Evolutionary conservation across 805 yeast species (phyloP).

Genomic region (Dipodascopsis tothii): DNA sequence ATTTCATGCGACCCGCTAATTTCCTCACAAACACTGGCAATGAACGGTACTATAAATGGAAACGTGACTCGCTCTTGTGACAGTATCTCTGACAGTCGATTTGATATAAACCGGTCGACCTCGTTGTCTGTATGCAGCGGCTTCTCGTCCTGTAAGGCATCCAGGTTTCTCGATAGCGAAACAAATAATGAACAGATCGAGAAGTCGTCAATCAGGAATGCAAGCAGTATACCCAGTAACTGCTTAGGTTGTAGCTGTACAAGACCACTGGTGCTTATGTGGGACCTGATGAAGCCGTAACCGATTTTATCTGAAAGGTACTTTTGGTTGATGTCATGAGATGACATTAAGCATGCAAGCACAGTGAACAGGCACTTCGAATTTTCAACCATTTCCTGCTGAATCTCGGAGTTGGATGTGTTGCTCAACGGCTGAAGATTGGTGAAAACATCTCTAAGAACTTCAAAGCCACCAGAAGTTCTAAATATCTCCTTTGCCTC

Average conservation of each 20-base stretch:
- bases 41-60: conserved; percentile 8
- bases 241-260: conserved; percentile 11
- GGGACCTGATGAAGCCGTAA: neutral
- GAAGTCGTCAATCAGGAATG: conserved; percentile 21
- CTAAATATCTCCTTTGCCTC: conserved; percentile 24
- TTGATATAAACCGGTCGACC: conserved; percentile 2
- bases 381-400: conserved; percentile 20
- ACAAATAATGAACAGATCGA: conserved; percentile 21
- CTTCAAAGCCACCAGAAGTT: conserved; percentile 20
- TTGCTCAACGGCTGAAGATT: neutral
- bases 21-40: conserved; percentile 2
- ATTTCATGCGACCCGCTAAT: conserved; percentile 5
- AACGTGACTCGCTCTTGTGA: conserved; percentile 13
- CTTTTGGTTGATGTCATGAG: conserved; percentile 10
- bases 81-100: conserved; percentile 8
- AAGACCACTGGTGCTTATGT: conserved; percentile 7
- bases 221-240: conserved; percentile 18
- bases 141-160: conserved; percentile 1
- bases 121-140: neutral
- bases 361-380: conserved; percentile 22
- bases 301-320: conserved; percentile 17
- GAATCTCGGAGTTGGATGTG: neutral
- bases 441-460: neutral
- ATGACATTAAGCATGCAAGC: conserved; percentile 17
- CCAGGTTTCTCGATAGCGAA: conserved; percentile 17